Conservation (phyloP, 352 stramenopile species). For the Globisporangium cederbergense region DNA sequence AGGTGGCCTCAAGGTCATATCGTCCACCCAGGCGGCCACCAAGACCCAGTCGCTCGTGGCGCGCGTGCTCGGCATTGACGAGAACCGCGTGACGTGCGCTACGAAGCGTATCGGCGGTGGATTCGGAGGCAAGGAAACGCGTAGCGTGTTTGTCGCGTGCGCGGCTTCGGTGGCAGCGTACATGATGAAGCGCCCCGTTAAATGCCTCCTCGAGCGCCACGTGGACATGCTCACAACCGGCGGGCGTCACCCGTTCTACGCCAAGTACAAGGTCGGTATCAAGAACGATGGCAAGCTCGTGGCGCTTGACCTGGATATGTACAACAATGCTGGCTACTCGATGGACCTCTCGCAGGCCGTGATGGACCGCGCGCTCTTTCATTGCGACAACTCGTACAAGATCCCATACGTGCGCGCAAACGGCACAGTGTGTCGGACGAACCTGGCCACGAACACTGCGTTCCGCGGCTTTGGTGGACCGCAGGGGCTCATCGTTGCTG, state of each 20-base stretch:
- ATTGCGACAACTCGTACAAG: slow-evolving; percentile 94
- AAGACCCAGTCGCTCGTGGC: slow-evolving; percentile 92
- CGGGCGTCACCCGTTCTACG: slow-evolving; percentile 91
- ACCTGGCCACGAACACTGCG: slow-evolving; percentile 93
- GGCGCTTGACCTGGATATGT: slow-evolving; percentile 91
- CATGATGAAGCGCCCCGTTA: slow-evolving; percentile 85
- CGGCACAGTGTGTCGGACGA: slow-evolving; percentile 92
- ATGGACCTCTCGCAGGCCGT: slow-evolving; percentile 94
- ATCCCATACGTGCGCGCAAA: slow-evolving; percentile 89
- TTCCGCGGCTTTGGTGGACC: slow-evolving; percentile 95
- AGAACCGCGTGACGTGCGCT: slow-evolving; percentile 88
- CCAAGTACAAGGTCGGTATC: slow-evolving; percentile 91
- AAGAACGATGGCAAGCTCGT: slow-evolving; percentile 82
- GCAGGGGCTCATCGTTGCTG: slow-evolving; percentile 88
- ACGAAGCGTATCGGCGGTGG: slow-evolving; percentile 95
- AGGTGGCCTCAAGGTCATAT: slow-evolving; percentile 90
- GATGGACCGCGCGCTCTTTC: slow-evolving; percentile 94
- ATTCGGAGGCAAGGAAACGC: slow-evolving; percentile 96
- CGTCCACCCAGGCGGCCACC: slow-evolving; percentile 92
- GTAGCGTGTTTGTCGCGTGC: slow-evolving; percentile 89
- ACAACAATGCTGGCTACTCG: slow-evolving; percentile 93
- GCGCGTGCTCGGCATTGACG: slow-evolving; percentile 88
- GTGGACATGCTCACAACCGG: slow-evolving; percentile 95
- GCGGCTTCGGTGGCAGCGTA: slow-evolving; percentile 90
- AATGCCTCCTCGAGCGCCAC: slow-evolving; percentile 90